Conservation (phyloP, 495 filamentous ascomycete species). For the Neurospora sp. region DNA sequence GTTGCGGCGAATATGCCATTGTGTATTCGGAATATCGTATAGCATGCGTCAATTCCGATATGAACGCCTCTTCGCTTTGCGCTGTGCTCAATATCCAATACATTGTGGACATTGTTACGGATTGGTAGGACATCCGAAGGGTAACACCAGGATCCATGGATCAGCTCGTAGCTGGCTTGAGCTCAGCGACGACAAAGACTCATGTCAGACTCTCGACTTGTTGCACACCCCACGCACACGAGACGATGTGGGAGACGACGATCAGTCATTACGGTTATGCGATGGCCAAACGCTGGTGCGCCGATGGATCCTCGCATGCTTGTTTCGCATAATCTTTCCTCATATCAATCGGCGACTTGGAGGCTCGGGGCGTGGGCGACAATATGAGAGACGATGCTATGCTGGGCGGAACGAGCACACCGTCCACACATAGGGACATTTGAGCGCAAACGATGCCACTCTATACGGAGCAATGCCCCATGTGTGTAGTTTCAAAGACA, state of each 20-base stretch:
- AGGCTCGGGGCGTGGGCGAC: background rate
- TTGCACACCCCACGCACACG: background rate
- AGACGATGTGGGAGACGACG: background rate
- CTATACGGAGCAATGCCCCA: background rate
- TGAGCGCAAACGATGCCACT: background rate
- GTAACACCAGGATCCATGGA: background rate
- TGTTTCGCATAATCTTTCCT: background rate
- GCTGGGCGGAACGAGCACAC: slow-evolving; percentile 15
- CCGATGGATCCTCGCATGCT: background rate
- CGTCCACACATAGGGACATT: slow-evolving; percentile 2
- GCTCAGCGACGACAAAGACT: background rate
- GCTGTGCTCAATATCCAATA: background rate
- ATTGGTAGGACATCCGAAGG: background rate
- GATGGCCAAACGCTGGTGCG: background rate
- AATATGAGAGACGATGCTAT: slow-evolving; percentile 17
- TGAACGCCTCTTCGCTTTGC: background rate
- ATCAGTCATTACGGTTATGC: background rate
- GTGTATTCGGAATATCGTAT: background rate
- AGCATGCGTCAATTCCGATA: background rate
- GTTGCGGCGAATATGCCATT: background rate
- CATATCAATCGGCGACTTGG: background rate
- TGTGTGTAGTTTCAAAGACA: background rate
- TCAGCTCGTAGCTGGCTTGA: background rate
- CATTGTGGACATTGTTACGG: background rate
- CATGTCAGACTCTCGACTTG: background rate